Conservation (phyloP, 2,329 filamentous ascomycete genomes). For the Neodidymelliopsis sp. region DNA sequence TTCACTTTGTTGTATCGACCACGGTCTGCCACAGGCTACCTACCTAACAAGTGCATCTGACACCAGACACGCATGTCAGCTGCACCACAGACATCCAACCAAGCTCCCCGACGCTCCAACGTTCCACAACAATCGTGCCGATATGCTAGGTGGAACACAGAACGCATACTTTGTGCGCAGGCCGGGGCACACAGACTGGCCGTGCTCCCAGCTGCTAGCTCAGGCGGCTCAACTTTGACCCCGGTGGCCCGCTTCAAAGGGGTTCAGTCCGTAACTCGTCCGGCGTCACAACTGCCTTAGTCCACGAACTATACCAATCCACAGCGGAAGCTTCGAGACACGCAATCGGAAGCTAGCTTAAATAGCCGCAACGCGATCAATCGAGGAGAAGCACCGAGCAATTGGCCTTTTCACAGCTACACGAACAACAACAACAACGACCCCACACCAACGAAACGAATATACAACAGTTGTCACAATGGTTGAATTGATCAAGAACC, state of each 20-base stretch:
- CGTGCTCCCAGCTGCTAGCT: constrained; percentile 11
- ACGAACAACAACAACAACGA: background rate
- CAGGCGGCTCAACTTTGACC: background rate
- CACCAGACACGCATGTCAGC: no score
- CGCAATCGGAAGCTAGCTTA: constrained; percentile 8
- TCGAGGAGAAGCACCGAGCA: background rate
- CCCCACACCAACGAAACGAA: background rate
- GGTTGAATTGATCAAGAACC: constrained; percentile 19
- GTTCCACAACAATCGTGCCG: no score
- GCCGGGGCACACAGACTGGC: constrained; percentile 4
- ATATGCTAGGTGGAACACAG: constrained; percentile 1
- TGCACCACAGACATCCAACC: no score
- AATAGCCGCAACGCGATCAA: background rate
- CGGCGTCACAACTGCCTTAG: constrained; percentile 4
- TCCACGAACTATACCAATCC: background rate
- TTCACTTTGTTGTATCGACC: no score
- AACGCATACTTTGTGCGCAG: background rate
- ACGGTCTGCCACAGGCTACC: no score
- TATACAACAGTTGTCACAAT: constrained; percentile 1
- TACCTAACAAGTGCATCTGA: no score
- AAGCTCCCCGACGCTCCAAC: no score
- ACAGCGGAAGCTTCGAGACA: constrained; percentile 12
- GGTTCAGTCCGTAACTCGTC: constrained; percentile 17
- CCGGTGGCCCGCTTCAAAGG: constrained; percentile 8
- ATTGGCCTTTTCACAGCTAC: background rate